Evolutionary conservation across 2,329 filamentous ascomycete species (phyloP), one percentile per base, ranked within the genome.

Genomic region (Clonostachys byssicola): DNA sequence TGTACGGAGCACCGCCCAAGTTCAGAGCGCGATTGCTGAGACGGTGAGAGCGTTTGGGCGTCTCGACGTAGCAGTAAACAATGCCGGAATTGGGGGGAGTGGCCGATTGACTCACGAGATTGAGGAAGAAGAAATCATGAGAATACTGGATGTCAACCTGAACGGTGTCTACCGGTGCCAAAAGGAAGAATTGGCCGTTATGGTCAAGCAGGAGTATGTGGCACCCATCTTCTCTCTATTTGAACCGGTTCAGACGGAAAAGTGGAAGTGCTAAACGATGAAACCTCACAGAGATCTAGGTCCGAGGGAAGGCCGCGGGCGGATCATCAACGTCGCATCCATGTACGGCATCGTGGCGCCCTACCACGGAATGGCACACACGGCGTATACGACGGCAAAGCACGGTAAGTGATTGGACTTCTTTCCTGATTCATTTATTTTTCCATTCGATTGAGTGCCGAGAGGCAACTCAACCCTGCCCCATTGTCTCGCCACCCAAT

Each of bases 101-200:
- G 60, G 67, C 33, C 59, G 55, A 14, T 59, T 60, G 2, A 80
- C 76, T 0, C 70, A 78, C 47, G 66, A 79, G 47, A 56, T 70
- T 34, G 60, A 63, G 1, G 64, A 74, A 44, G 64, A 65, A 2
- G 74, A 78, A 42, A 83, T 77, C 68, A 57, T 71, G 38, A 64
- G 66, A 6, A 65, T 82, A 1, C 53, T 82, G 4, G 67, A 73
- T 48, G 62, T 81, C 42, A 78, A 84, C 50, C 65, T 80, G 18
- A 72, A 72, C 40, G 80, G 79, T 5, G 73, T 83, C 1, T 82
- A 77, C 71, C 63, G 78, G 20, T 81, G 78, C 51, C 75, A 82
- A 54, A 66, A 69, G 44, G 78, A 76, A 39, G 66, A 83, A 58
- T 61, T 81, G n/a, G 56, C 57, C 4, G 62, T 72, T 41, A 80